Conservation (phyloP, 441 rosid species). For the Gossypium aridum region DNA sequence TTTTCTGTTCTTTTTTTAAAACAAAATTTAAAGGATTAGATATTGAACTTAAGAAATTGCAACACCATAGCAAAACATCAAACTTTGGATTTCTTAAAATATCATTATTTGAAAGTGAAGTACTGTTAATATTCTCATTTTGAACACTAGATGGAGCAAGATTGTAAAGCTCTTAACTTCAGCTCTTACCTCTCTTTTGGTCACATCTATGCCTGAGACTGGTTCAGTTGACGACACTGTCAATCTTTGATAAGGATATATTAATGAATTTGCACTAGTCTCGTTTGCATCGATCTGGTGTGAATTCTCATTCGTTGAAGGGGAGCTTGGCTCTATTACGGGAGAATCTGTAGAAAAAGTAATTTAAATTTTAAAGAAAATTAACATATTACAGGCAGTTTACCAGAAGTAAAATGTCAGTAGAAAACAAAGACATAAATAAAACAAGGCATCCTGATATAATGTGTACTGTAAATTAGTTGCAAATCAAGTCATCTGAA, state of each 20-base stretch:
- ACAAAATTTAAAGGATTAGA: not conserved
- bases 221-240: conserved; percentile 48
- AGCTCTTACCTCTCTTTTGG: conserved; percentile 62
- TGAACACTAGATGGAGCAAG: not conserved
- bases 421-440: not conserved
- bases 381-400: not conserved
- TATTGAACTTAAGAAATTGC: not conserved
- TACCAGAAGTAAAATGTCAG: not conserved
- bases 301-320: conserved; percentile 13
- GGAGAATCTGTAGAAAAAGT: conserved; percentile 39
- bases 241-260: conserved; percentile 45
- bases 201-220: conserved; percentile 40
- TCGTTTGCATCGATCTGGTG: conserved; percentile 14
- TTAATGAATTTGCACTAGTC: conserved; percentile 22
- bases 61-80: not conserved
- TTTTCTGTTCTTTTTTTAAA: too few species aligned
- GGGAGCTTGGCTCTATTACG: conserved; percentile 15
- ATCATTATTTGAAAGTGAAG: not conserved
- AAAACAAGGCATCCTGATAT: conserved; percentile 6
- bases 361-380: not conserved
- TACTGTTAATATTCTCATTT: not conserved
- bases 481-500: not conserved
- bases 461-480: not conserved
- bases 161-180: not conserved
- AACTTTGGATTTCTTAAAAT: not conserved